Evolutionary conservation across 805 yeast genomes (phyloP).

Genomic region (Hanseniaspora meyeri): DNA sequence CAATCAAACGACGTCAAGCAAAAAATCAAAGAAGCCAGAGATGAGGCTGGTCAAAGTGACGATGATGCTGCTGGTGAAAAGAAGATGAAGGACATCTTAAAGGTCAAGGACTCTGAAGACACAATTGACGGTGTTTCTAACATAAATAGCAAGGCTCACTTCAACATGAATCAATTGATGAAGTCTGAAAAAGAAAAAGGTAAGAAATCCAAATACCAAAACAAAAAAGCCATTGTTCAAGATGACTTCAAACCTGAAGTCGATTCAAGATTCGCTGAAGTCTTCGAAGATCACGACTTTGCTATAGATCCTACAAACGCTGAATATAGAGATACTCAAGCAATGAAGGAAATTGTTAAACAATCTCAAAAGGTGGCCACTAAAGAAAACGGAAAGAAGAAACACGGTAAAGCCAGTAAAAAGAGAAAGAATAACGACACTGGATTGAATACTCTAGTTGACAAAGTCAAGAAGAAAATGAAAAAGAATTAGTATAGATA

Average conservation of each 20-base stretch:
- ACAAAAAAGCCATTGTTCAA: constrained; percentile 39
- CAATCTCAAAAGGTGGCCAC: constrained; percentile 53
- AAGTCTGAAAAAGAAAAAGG: constrained; percentile 57
- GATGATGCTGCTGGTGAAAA: constrained; percentile 56
- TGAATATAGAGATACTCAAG: constrained; percentile 77
- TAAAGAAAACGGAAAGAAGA: constrained; percentile 17
- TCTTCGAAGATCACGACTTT: constrained; percentile 74
- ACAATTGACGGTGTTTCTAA: constrained; percentile 30
- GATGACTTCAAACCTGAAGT: constrained; percentile 56
- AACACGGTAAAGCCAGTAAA: constrained; percentile 17
- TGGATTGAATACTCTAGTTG: constrained; percentile 31
- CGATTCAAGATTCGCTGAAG: constrained; percentile 77
- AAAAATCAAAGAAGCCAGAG: constrained; percentile 28
- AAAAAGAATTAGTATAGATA: constrained; percentile 13
- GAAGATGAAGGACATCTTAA: constrained; percentile 33
- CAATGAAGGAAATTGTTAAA: constrained; percentile 70
- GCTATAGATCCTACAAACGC: constrained; percentile 90
- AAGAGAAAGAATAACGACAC: constrained; percentile 12
- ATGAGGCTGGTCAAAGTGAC: constrained; percentile 27
- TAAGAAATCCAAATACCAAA: constrained; percentile 37
- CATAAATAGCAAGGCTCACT: constrained; percentile 42
- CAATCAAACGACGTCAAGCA: constrained; percentile 41
- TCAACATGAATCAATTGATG: constrained; percentile 64
- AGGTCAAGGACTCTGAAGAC: constrained; percentile 38
- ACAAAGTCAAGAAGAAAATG: constrained; percentile 38